Evolutionary conservation across 345 rosid genomes (phyloP).

Genomic region (Camelina sativa): DNA sequence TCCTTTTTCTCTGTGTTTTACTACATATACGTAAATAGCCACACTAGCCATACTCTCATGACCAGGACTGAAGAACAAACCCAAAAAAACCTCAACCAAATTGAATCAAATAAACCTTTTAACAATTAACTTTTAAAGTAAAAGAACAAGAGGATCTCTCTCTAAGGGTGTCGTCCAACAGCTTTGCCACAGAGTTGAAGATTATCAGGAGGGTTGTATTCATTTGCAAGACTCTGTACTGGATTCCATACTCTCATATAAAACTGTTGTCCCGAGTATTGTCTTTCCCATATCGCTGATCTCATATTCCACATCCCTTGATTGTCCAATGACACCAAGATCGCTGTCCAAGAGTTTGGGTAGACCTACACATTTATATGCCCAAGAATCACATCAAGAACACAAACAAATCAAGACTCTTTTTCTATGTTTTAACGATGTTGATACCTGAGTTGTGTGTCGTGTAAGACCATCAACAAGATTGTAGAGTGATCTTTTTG

Average conservation of each 20-base stretch:
- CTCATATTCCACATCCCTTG: slow-evolving; percentile 99
- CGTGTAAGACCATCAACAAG: slow-evolving; percentile 73
- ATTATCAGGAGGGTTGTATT: slow-evolving; percentile 78
- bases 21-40: slow-evolving; percentile 15
- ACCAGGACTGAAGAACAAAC: slow-evolving; percentile 32
- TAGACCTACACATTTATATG: slow-evolving; percentile 62
- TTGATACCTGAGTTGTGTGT: slow-evolving; percentile 84
- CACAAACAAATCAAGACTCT: not conserved
- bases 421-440: too few species aligned
- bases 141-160: slow-evolving; percentile 10
- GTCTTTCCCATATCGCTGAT: slow-evolving; percentile 90
- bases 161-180: slow-evolving; percentile 53
- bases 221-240: slow-evolving; percentile 63
- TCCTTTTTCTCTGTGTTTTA: not conserved
- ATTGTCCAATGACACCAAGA: slow-evolving; percentile 83
- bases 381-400: slow-evolving; percentile 3
- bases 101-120: not conserved
- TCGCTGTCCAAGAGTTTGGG: slow-evolving; percentile 83
- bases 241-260: slow-evolving; percentile 78
- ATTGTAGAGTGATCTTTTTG: slow-evolving; percentile 66
- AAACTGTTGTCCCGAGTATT: slow-evolving; percentile 84
- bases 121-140: slow-evolving; percentile 10
- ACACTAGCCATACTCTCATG: slow-evolving; percentile 52
- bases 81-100: slow-evolving; percentile 1
- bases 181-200: slow-evolving; percentile 87